Base-by-base conservation (phyloP, 2,329 filamentous ascomycete genomes). In the Verticillium klebahnii region DNA sequence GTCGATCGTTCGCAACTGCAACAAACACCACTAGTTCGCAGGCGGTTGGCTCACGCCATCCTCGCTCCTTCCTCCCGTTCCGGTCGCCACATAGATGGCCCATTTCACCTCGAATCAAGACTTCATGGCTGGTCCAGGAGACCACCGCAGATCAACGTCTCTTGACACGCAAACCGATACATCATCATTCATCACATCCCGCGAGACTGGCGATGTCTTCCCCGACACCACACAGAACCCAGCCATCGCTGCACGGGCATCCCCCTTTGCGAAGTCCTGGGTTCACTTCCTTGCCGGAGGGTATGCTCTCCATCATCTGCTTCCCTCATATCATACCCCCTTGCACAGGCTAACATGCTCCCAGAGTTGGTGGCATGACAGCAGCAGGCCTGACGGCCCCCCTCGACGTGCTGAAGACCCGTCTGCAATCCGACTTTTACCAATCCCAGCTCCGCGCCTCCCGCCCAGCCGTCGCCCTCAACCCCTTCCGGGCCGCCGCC, bases 391-490 rank as follows among this genome's bases (percentile, higher is more conserved):
- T 97, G n/a, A 97, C 94, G 1, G 93, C 92, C 9, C 94, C 94
- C 25, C 89, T 98, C 63, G 94, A 97, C 72, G 93, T 97, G 36
- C 84, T 98, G 58, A 96, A 96, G 75, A 98, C 94, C 12, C 88
- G 94, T 39, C 82, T 98, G 3, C 94, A 98, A 74, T 96, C 92
- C 70, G 93, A 96, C 72, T 96, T 96, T 74, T 97, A 97, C 81
- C 92, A 97, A 74, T 83, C 88, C 9, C 91, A 97, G 75, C 83
- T 97, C 56, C 83, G 84, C 34, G 85, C 89, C 17, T 83, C 86
- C 9, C 85, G 90, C 58, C 79, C 85, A n/a, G 84, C 87, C 71
- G 71, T 84, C 76, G 66, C 85, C 70, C 82, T 92, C 67, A 86
- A 87, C 56, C 85, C 91, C 5, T 73, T 87, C 15, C 86, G 88